Evolutionary conservation across 495 filamentous ascomycete genomes (phyloP).

Genomic region (Penicillium silybi): DNA sequence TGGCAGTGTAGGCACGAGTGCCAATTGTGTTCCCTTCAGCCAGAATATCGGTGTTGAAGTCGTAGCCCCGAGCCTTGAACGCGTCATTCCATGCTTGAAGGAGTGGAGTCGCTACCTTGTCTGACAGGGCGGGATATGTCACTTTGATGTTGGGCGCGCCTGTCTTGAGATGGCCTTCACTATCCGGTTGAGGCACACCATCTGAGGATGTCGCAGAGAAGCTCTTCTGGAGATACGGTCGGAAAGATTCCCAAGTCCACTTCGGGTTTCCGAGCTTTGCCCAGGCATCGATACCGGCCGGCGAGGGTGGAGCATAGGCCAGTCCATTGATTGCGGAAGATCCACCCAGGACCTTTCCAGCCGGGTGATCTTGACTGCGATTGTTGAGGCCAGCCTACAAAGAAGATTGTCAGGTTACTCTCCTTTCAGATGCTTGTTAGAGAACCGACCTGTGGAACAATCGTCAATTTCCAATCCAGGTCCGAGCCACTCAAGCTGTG

Average conservation of each 20-base stretch:
- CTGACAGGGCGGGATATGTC: conserved; percentile 15
- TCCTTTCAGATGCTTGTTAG: background rate
- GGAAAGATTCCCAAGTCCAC: conserved; percentile 49
- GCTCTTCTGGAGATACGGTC: conserved; percentile 37
- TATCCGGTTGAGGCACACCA: background rate
- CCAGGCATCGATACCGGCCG: conserved; percentile 51
- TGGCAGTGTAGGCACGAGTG: conserved; percentile 14
- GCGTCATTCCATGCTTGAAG: conserved; percentile 25
- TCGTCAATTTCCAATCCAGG: conserved; percentile 53
- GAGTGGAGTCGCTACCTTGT: conserved; percentile 5
- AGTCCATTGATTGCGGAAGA: conserved; percentile 30
- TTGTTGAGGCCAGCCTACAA: conserved; percentile 20
- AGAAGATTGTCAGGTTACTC: background rate
- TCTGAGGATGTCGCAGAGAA: conserved; percentile 4
- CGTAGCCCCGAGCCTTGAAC: conserved; percentile 16
- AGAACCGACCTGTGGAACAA: conserved; percentile 42
- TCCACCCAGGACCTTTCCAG: conserved; percentile 33
- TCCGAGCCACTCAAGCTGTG: conserved; percentile 36
- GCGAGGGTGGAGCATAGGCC: conserved; percentile 28
- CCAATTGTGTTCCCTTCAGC: conserved; percentile 8
- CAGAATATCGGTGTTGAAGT: conserved; percentile 9
- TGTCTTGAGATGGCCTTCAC: background rate
- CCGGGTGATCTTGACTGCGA: conserved; percentile 19
- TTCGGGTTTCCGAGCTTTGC: conserved; percentile 47
- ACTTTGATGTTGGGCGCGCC: conserved; percentile 20